These are phyloP conservation scores for Helianthus annuus DNA, from an alignment of 129 eudicot genomes.

Conservation along the genomic window HanXRQr2.0-SUNRISE NC_035433.2:112454681-112455180, in stretches of 20 bases:
- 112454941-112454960: background rate
- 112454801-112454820: slow-evolving; percentile 93
- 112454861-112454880: slow-evolving; percentile 42
- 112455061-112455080: slow-evolving; percentile 34
- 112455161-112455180: slow-evolving; percentile 29
- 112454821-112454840: slow-evolving; percentile 66
- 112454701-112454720: slow-evolving; percentile 81
- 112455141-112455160: slow-evolving; percentile 32
- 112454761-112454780: slow-evolving; percentile 87
- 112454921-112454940: background rate
- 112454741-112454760: slow-evolving; percentile 65
- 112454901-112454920: background rate
- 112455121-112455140: slow-evolving; percentile 11
- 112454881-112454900: background rate
- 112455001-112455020: slow-evolving; percentile 8
- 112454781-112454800: slow-evolving; percentile 80
- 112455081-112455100: slow-evolving; percentile 26
- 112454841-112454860: slow-evolving; percentile 93
- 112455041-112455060: slow-evolving; percentile 37
- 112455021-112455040: slow-evolving; percentile 14
- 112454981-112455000: slow-evolving; percentile 4
- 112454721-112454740: slow-evolving; percentile 40
- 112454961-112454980: slow-evolving; percentile 6
- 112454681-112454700: slow-evolving; percentile 99
- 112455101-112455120: slow-evolving; percentile 21